phyloP scores from a whole-genome alignment of 2,329 filamentous ascomycete genomes.

The Pseudopithomyces chartarum region DNA sequence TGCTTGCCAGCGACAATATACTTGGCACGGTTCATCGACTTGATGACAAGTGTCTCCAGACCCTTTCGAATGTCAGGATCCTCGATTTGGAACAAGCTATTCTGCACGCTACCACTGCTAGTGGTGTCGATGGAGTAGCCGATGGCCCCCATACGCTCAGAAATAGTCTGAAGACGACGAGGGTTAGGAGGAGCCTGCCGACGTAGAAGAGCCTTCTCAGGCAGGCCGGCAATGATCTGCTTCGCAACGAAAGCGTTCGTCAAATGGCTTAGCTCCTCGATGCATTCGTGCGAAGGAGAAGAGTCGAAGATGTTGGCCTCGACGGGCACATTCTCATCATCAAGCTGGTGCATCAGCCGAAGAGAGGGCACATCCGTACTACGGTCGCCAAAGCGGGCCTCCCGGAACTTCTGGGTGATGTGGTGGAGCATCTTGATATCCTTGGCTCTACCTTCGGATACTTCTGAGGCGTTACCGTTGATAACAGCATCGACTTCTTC shows the following conservation, averaged over 20 bases:
- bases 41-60: constrained; percentile 94
- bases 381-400: constrained; percentile 80
- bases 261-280: constrained; percentile 94
- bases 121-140: constrained; percentile 88
- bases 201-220: constrained; percentile 90
- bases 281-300: constrained; percentile 84
- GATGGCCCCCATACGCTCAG: constrained; percentile 88
- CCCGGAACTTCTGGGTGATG: constrained; percentile 87
- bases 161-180: constrained; percentile 86
- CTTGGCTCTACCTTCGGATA: constrained; percentile 70
- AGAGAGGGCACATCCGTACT: constrained; percentile 81
- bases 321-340: constrained; percentile 97
- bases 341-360: constrained; percentile 87
- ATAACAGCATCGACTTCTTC: constrained; percentile 85
- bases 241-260: constrained; percentile 88
- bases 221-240: constrained; percentile 76
- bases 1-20: constrained; percentile 88
- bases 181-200: constrained; percentile 84
- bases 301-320: constrained; percentile 96
- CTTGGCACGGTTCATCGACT: constrained; percentile 95
- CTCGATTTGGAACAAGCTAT: constrained; percentile 91
- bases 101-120: constrained; percentile 89
- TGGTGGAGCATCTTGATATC: constrained; percentile 80
- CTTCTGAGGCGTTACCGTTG: constrained; percentile 67
- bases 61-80: constrained; percentile 91